phyloP scores from a whole-genome alignment of 1,284 basidiomycete genomes.

The Cutaneotrichosporon sp. region DNA sequence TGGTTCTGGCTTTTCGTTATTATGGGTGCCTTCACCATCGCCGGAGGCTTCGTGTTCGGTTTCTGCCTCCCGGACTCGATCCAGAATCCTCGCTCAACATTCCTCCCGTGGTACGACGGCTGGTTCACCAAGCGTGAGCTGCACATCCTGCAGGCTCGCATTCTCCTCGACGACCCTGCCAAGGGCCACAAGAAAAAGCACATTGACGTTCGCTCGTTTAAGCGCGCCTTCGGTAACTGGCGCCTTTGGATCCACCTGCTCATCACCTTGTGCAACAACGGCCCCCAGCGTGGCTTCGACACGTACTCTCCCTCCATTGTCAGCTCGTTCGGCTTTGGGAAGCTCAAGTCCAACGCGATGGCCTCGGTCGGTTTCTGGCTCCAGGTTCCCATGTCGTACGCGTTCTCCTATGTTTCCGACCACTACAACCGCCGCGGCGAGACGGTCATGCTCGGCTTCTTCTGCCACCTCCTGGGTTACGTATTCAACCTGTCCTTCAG shows the following conservation, averaged over 20 bases:
- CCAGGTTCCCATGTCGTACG: slow-evolving; percentile 30
- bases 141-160: slow-evolving; percentile 32
- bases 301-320: slow-evolving; percentile 37
- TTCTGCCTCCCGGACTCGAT: slow-evolving; percentile 32
- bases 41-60: slow-evolving; percentile 28
- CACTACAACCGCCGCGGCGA: slow-evolving; percentile 26
- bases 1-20: slow-evolving; percentile 29
- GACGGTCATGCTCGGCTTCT: slow-evolving; percentile 26
- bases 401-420: slow-evolving; percentile 29
- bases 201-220: slow-evolving; percentile 23
- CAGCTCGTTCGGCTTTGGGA: slow-evolving; percentile 31
- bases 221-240: slow-evolving; percentile 20
- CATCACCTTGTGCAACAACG: slow-evolving; percentile 35
- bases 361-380: slow-evolving; percentile 34
- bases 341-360: slow-evolving; percentile 27
- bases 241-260: slow-evolving; percentile 32
- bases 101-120: slow-evolving; percentile 21
- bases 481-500: slow-evolving; percentile 30
- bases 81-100: slow-evolving; percentile 19
- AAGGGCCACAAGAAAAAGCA: slow-evolving; percentile 35
- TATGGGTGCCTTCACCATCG: slow-evolving; percentile 30
- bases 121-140: slow-evolving; percentile 33
- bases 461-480: slow-evolving; percentile 26
- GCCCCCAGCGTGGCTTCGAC: slow-evolving; percentile 29
- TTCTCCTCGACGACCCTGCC: slow-evolving; percentile 33